Evolutionary conservation across 2,329 filamentous ascomycete genomes (phyloP), one percentile per base, ranked within the genome.

Genomic region (Clonostachys rosea): DNA sequence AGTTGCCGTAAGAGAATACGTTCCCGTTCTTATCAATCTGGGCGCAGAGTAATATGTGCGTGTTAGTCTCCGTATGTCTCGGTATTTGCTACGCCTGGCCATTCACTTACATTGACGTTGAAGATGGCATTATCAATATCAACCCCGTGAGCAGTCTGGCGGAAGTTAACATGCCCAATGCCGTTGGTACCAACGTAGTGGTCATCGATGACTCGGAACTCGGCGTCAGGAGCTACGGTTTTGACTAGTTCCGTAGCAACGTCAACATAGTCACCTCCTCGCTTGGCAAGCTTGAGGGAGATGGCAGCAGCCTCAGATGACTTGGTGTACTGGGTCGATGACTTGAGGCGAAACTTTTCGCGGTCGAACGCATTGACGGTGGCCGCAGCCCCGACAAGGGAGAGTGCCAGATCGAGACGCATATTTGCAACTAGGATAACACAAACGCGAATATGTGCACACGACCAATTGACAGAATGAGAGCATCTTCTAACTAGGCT

Each of bases 91-190:
- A 34, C 7, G 46, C 24, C 9, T 10, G 11, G 6, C 14, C 3
- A 36, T 16, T 10, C 42, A 64, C 71, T 64, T 56, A 78, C 74
- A 51, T 79, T 79, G 47, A 79, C 71, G 45, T 78, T 78, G 55
- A 78, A 75, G 53, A 75, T 72, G 5, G 74, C 73, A 56, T 79
- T 79, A 54, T 79, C 75, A 48, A 80, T 72, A 49, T 79, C 76
- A 11, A 79, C 54, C 5, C 71, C 75, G 49, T 78, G 71, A 35
- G 63, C 65, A 0, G 75, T 78, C 61, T 79, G 76, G 61, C 75
- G 76, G 63, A 79, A 76, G 59, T 77, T 69, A 53, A 78, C 73
- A 55, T 79, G 76, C 3, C 69, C 68, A 47, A 79, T 66, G n/a
- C 76, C 75, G 50, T 77, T 78, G 46, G 54, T 61, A 34, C 75